Base-by-base conservation (phyloP, 345 rosid species). In the Sonneratia caseolaris region DNA sequence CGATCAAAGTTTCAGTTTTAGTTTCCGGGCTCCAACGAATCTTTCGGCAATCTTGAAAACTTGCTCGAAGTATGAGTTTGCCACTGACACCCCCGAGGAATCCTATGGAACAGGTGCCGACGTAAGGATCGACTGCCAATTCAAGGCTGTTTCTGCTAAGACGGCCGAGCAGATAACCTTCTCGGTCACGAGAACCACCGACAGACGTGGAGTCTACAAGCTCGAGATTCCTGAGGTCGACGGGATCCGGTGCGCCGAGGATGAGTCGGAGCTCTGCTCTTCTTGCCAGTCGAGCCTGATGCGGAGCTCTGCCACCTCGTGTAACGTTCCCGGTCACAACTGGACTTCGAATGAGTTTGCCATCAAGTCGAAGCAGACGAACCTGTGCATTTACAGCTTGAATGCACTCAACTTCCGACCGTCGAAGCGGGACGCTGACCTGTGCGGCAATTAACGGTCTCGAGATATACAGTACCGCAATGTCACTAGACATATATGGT, bases 121-220 rank as follows among this genome's bases (percentile, higher is more conserved):
- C 72, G 99, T 95, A 69, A 86, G 81, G 74, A 66, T 95, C 76
- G 84, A 89, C 59, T 95, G 98, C 89, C 82, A 83, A 70, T 84
- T 92, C 83, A 87, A 80, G 75, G 90, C 90, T 27, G 76, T 80
- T 61, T 79, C 87, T 0, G 85, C 91, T 4, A 81, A 49, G 75
- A 87, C 90, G 11, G 82, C 72, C 22, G 99, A 88, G 73, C 81
- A 76, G 73, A 62, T 95, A 68, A 71, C 84, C 49, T 86, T 95
- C 80, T 84, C 97, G 49, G 90, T 86, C 73, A 95, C 91, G 81
- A 89, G 97, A 80, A 95, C 94, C 53, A 95, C 99, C 49, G 84
- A 92, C 73, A 85, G 82, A 70, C 49, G 72, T 43, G 99, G 99
- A 68, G 70, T 92, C 35, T 95, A 92, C 89, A 88, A 79, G 79